phyloP scores from a whole-genome alignment of 1,284 basidiomycete species.

The Apiotrichum domesticum region DNA sequence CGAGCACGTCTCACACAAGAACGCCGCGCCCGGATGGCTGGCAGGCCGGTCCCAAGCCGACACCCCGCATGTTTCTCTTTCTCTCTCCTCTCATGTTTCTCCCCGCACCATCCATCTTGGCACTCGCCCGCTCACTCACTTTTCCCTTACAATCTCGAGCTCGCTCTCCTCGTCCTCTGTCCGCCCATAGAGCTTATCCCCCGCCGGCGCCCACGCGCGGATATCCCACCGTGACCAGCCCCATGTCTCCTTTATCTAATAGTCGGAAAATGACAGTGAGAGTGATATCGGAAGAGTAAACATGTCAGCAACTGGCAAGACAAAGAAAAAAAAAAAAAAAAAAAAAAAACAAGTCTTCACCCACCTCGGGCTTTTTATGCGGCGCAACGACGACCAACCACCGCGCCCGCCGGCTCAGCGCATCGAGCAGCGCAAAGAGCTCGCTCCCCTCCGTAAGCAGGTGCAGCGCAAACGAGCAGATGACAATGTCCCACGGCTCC shows the following conservation, averaged over 20 bases:
- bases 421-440: constrained; percentile 60
- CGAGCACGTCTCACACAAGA: no score
- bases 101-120: not conserved
- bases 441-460: constrained; percentile 59
- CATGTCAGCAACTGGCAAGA: no score
- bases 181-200: constrained; percentile 39
- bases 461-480: constrained; percentile 68
- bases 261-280: no score
- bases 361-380: constrained; percentile 67
- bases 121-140: constrained; percentile 44
- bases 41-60: no score
- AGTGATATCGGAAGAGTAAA: no score
- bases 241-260: constrained; percentile 65
- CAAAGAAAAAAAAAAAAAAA: no score
- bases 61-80: no score
- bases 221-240: constrained; percentile 66
- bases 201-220: constrained; percentile 52
- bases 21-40: no score
- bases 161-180: constrained; percentile 48
- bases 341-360: constrained; percentile 1
- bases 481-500: constrained; percentile 54
- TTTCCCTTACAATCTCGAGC: constrained; percentile 53
- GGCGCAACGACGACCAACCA: constrained; percentile 66
- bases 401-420: constrained; percentile 56
- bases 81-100: no score